A percentile compares a stretch with the other conserved stretches of the same genome.
Evolutionary conservation across 1,139 yeast species (phyloP).

Genomic region (Geotrichum restrictum): DNA sequence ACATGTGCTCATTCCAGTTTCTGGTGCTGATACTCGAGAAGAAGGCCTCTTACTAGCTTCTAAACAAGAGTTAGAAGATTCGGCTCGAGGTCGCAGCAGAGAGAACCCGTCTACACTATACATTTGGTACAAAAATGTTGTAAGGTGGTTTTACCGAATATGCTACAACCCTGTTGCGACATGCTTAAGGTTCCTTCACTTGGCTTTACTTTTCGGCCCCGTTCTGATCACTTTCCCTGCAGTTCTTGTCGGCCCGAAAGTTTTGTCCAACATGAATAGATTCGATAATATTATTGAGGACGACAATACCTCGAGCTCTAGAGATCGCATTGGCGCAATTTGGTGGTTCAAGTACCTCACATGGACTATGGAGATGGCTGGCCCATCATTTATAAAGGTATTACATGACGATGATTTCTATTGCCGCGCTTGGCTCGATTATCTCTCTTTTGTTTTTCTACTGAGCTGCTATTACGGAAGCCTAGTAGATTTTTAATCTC

Average conservation of each 20-base stretch:
- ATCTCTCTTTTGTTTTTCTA: conserved; percentile 10
- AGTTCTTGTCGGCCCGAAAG: conserved; percentile 54
- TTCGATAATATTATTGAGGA: background rate
- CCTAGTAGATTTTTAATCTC: background rate
- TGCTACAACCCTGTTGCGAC: conserved; percentile 63
- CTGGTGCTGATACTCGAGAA: conserved; percentile 49
- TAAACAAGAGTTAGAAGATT: conserved; percentile 45
- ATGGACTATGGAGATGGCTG: conserved; percentile 74
- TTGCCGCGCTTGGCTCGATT: conserved; percentile 9
- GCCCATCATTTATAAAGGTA: conserved; percentile 84
- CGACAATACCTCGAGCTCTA: conserved; percentile 26
- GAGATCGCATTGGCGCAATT: conserved; percentile 56
- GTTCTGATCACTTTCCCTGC: conserved; percentile 63
- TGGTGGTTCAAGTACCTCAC: conserved; percentile 70
- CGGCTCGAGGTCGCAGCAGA: conserved; percentile 1
- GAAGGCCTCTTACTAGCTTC: conserved; percentile 63
- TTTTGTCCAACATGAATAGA: conserved; percentile 25
- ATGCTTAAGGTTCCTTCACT: conserved; percentile 61
- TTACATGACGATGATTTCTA: conserved; percentile 24
- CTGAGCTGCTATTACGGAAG: conserved; percentile 3
- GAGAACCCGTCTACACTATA: conserved; percentile 6
- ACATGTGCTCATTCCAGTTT: conserved; percentile 1
- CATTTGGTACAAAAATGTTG: conserved; percentile 3
- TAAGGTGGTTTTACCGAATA: conserved; percentile 24
- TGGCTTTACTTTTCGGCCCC: conserved; percentile 66